A percentile compares a stretch with the other conserved stretches of the same genome.
phyloP scores from a whole-genome alignment of 2,329 filamentous ascomycete genomes.

The Geosmithia morbida region DNA sequence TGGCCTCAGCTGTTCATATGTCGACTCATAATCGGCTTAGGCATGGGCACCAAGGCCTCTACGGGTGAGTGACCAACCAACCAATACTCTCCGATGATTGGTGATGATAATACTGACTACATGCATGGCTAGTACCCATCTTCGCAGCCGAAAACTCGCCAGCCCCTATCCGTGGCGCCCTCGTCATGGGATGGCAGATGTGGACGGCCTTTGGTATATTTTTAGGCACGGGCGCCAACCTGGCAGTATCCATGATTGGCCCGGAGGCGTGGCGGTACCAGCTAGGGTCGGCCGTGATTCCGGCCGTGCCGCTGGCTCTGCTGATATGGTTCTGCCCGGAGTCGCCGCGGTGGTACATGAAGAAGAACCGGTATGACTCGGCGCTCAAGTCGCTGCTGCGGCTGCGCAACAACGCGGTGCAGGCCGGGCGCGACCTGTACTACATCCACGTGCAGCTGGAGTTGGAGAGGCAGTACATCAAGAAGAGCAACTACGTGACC shows the following conservation, averaged over 20 bases:
- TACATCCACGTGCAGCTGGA: constrained; percentile 50
- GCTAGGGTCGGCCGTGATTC: constrained; percentile 49
- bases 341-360: constrained; percentile 51
- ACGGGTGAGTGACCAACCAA: constrained; percentile 22
- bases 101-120: neutral
- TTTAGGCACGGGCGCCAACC: constrained; percentile 45
- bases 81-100: neutral
- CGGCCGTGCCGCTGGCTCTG: constrained; percentile 37
- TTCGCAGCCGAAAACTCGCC: constrained; percentile 65
- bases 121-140: constrained; percentile 46
- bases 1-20: constrained; percentile 60
- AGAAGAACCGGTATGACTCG: constrained; percentile 46
- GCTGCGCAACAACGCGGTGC: constrained; percentile 38
- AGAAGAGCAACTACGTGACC: constrained; percentile 39
- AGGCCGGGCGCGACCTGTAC: constrained; percentile 47
- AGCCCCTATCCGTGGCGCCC: constrained; percentile 52
- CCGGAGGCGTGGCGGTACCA: constrained; percentile 43
- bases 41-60: constrained; percentile 61
- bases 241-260: constrained; percentile 24
- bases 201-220: constrained; percentile 51
- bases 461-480: constrained; percentile 37
- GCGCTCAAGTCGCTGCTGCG: constrained; percentile 41
- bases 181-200: constrained; percentile 73
- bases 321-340: constrained; percentile 54
- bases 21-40: constrained; percentile 61